Evolutionary conservation across 176 grass and related monocot species (phyloP).

Genomic region (Hordeum marinum): DNA sequence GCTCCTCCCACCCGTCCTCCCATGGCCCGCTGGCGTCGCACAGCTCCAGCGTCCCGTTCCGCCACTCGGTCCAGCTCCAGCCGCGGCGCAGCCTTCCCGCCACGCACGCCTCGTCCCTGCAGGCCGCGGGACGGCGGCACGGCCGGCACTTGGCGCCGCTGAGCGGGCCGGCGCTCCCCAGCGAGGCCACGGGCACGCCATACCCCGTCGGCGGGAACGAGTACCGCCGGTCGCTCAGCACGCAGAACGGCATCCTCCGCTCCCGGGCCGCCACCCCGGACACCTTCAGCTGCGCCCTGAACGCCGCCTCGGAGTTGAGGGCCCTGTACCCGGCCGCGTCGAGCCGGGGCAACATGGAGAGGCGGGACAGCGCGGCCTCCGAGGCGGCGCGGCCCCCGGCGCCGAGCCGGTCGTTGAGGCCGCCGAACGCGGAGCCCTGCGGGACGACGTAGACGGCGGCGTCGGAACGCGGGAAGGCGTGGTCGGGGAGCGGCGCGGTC

Average conservation of each 20-base stretch:
- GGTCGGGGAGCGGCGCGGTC: slow-evolving; percentile 26
- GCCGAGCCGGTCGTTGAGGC: slow-evolving; percentile 83
- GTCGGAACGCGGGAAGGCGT: background rate
- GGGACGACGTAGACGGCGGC: slow-evolving; percentile 46
- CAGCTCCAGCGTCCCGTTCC: slow-evolving; percentile 48
- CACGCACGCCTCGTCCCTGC: background rate
- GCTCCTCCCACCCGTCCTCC: slow-evolving; percentile 46
- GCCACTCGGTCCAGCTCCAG: slow-evolving; percentile 69
- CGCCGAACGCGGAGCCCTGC: slow-evolving; percentile 56
- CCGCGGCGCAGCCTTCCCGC: background rate
- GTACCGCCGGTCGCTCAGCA: slow-evolving; percentile 65
- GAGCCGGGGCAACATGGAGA: slow-evolving; percentile 46
- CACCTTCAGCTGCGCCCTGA: slow-evolving; percentile 54
- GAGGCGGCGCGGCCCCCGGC: slow-evolving; percentile 35
- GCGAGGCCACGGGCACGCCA: slow-evolving; percentile 65
- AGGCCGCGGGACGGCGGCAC: background rate
- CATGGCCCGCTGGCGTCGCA: slow-evolving; percentile 54
- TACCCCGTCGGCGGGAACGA: slow-evolving; percentile 34
- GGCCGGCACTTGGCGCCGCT: slow-evolving; percentile 88
- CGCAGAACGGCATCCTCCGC: slow-evolving; percentile 56
- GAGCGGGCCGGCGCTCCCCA: slow-evolving; percentile 56
- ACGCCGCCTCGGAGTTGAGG: slow-evolving; percentile 72
- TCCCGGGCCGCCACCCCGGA: background rate
- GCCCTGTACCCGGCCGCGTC: slow-evolving; percentile 26
- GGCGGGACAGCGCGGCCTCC: slow-evolving; percentile 40